phyloP scores from a whole-genome alignment of 2,329 filamentous ascomycete genomes.

The Exutisphaerella laricina region DNA sequence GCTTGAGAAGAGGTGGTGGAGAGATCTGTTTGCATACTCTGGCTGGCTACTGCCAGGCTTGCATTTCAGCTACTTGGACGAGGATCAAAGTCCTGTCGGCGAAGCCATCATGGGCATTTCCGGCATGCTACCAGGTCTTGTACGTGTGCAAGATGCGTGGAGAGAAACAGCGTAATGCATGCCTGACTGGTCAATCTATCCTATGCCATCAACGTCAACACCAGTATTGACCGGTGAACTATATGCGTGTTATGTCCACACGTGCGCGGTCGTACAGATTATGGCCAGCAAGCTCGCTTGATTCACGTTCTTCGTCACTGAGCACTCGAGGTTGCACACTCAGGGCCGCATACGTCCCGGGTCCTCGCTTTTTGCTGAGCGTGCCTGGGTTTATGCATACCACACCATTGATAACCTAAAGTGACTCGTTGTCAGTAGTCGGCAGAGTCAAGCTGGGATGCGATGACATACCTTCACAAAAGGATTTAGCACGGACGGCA shows the following conservation, averaged over 20 bases:
- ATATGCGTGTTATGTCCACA: constrained; percentile 82
- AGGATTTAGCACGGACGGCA: constrained; percentile 75
- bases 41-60: constrained; percentile 77
- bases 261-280: constrained; percentile 74
- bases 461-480: constrained; percentile 69
- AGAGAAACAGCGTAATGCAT: constrained; percentile 30
- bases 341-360: constrained; percentile 82
- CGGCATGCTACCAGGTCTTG: constrained; percentile 48
- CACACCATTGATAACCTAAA: constrained; percentile 81
- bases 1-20: constrained; percentile 52
- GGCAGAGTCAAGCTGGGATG: not conserved
- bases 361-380: constrained; percentile 73
- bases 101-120: constrained; percentile 55
- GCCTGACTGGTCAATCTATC: no score
- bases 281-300: constrained; percentile 59
- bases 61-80: constrained; percentile 71
- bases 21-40: constrained; percentile 61
- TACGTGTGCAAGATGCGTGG: constrained; percentile 44
- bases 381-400: constrained; percentile 86
- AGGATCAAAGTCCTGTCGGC: constrained; percentile 51
- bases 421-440: constrained; percentile 11
- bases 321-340: constrained; percentile 62
- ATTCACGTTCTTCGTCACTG: constrained; percentile 53
- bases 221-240: no score
- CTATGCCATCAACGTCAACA: not conserved